A percentile compares a stretch with the other conserved stretches of the same genome.
These are phyloP conservation scores for Moricandia moricandioides DNA, from an alignment of 345 rosid species.

Conservation along the genomic window DNA sequence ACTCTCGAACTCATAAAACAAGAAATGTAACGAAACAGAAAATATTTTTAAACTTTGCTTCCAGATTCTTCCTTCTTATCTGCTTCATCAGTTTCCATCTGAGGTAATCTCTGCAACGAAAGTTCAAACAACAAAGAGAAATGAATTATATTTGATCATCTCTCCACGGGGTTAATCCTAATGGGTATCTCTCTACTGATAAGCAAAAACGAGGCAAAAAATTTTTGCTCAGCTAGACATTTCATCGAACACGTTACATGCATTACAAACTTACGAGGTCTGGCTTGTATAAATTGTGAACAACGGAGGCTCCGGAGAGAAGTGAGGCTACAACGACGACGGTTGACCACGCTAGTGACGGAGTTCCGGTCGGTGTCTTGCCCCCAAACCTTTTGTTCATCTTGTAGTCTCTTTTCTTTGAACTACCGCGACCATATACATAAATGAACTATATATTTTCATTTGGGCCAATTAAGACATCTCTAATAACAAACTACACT, in stretches of 20 bases:
- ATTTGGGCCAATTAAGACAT: no score
- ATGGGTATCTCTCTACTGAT: no score
- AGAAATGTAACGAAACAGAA: neutral
- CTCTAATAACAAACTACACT: no score
- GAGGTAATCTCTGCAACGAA: slow-evolving; percentile 48
- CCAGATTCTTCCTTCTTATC: slow-evolving; percentile 9
- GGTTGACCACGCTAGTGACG: slow-evolving; percentile 60
- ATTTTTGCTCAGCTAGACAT: slow-evolving; percentile 26
- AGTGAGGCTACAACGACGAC: slow-evolving; percentile 61
- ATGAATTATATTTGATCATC: neutral
- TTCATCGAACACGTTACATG: slow-evolving; percentile 44
- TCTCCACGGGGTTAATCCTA: no score
- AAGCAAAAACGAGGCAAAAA: neutral
- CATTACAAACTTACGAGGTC: slow-evolving; percentile 45
- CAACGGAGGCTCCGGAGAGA: slow-evolving; percentile 69
- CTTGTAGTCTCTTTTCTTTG: no score
- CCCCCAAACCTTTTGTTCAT: slow-evolving; percentile 45
- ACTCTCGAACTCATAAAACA: neutral
- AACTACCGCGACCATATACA: no score
- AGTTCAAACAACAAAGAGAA: neutral
- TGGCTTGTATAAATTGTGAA: slow-evolving; percentile 64
- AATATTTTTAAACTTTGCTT: neutral
- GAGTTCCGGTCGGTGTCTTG: slow-evolving; percentile 60
- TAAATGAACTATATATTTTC: no score
- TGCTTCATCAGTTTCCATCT: slow-evolving; percentile 35